Evolutionary conservation across 441 rosid species (phyloP).

Genomic region (Syzygium malaccense): DNA sequence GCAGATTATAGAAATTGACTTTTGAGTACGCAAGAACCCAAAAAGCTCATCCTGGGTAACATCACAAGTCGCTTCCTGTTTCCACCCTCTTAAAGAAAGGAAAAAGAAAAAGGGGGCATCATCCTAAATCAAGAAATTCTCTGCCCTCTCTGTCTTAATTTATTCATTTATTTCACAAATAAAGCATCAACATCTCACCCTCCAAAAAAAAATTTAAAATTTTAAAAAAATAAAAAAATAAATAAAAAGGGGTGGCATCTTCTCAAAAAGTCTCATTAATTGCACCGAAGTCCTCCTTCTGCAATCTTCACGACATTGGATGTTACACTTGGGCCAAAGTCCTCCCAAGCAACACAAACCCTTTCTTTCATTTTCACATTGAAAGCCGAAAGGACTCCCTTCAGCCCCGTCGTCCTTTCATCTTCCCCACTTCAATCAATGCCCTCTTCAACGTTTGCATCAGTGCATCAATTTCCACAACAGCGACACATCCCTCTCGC

Average conservation of each 20-base stretch:
- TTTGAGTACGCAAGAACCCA: neutral
- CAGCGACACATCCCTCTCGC: neutral
- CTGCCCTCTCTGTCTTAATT: neutral
- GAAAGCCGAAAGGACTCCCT: neutral
- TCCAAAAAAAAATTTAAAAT: no score
- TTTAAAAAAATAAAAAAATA: no score
- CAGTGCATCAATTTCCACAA: neutral
- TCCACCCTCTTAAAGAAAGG: neutral
- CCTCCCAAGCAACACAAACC: neutral
- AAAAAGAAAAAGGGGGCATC: neutral
- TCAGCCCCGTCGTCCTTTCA: neutral
- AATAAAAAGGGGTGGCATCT: neutral
- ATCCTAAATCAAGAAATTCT: neutral
- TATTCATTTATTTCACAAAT: neutral
- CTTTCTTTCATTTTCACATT: neutral
- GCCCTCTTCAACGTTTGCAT: neutral
- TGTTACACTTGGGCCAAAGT: neutral
- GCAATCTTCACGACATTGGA: neutral
- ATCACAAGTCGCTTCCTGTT: neutral
- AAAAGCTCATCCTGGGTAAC: neutral
- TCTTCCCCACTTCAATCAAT: neutral
- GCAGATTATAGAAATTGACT: neutral
- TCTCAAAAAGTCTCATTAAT: neutral
- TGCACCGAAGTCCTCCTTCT: neutral
- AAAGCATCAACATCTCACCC: neutral